phyloP scores from a whole-genome alignment of 2,329 filamentous ascomycete genomes.

The Penicillium hesseltinei region DNA sequence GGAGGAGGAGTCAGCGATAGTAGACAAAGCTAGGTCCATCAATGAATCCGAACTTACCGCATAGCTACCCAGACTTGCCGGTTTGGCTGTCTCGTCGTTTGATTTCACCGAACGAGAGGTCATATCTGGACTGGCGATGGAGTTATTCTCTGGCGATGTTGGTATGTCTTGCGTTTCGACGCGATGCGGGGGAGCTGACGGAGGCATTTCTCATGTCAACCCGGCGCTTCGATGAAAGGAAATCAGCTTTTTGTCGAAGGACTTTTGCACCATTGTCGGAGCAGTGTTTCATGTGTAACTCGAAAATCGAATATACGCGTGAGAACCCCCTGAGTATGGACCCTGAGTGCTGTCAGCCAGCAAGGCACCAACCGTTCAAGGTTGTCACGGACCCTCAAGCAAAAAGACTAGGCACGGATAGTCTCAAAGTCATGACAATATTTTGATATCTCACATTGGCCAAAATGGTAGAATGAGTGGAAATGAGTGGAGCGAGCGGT shows the following conservation, averaged over 20 bases:
- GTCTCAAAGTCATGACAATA: not conserved
- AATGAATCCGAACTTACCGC: not conserved
- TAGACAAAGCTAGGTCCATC: not conserved
- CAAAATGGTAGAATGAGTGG: not conserved
- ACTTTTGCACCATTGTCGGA: not conserved
- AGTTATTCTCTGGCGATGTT: not conserved
- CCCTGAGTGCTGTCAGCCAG: not conserved
- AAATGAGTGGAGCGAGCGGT: not conserved
- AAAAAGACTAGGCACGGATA: not conserved
- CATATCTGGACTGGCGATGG: not conserved
- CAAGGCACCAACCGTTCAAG: not conserved
- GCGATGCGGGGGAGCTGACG: not conserved
- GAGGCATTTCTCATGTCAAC: not conserved
- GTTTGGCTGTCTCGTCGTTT: not conserved
- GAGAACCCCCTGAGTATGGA: not conserved
- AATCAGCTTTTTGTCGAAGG: not conserved
- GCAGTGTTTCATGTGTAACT: not conserved
- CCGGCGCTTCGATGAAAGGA: not conserved
- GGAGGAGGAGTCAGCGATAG: not conserved
- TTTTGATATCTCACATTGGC: not conserved
- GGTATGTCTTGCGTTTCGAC: not conserved
- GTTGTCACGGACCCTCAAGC: not conserved
- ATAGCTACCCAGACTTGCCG: not conserved
- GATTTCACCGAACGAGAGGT: not conserved
- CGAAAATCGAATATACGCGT: not conserved